These are phyloP conservation scores for Coemansia reversa DNA, from an alignment of 192 early-diverging fungal species.

Conservation along the genomic window DNA sequence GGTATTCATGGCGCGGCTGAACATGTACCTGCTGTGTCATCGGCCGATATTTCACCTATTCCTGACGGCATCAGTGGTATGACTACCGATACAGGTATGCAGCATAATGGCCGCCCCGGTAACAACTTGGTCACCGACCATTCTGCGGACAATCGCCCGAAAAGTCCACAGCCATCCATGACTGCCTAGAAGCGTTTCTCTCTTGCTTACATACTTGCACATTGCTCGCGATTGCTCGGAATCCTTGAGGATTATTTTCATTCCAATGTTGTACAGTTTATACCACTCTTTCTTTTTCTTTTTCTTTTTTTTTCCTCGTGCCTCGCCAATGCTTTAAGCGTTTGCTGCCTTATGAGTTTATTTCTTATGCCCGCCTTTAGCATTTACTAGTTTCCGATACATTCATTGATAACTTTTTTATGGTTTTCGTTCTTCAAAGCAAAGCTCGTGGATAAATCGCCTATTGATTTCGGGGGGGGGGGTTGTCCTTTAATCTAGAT, in stretches of 20 bases:
- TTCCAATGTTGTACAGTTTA: not conserved
- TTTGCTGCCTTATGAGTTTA: too few species aligned
- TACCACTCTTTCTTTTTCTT: too few species aligned
- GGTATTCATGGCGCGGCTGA: slow-evolving; percentile 1
- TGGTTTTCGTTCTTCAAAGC: too few species aligned
- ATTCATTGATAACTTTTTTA: too few species aligned
- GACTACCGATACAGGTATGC: slow-evolving; percentile 1
- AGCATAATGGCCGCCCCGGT: slow-evolving; percentile 17
- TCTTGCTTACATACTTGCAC: slow-evolving; percentile 1
- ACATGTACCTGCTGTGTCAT: slow-evolving; percentile 12
- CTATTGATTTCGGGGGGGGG: too few species aligned
- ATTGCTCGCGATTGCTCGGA: not conserved
- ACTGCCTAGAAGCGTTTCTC: slow-evolving; percentile 1
- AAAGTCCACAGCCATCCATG: slow-evolving; percentile 17
- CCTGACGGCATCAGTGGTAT: slow-evolving; percentile 16
- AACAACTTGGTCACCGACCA: slow-evolving; percentile 2
- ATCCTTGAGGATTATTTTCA: slow-evolving; percentile 2
- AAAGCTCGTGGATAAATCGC: too few species aligned
- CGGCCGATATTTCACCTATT: slow-evolving; percentile 19
- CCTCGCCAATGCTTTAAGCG: too few species aligned
- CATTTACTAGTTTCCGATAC: too few species aligned
- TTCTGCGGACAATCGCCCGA: not conserved
- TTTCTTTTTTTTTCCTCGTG: too few species aligned
- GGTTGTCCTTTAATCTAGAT: too few species aligned
- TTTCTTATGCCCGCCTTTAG: too few species aligned